A percentile compares a stretch with the other conserved stretches of the same genome.
phyloP scores from a whole-genome alignment of 805 yeast species.

The Kluyveromyces lactis region DNA sequence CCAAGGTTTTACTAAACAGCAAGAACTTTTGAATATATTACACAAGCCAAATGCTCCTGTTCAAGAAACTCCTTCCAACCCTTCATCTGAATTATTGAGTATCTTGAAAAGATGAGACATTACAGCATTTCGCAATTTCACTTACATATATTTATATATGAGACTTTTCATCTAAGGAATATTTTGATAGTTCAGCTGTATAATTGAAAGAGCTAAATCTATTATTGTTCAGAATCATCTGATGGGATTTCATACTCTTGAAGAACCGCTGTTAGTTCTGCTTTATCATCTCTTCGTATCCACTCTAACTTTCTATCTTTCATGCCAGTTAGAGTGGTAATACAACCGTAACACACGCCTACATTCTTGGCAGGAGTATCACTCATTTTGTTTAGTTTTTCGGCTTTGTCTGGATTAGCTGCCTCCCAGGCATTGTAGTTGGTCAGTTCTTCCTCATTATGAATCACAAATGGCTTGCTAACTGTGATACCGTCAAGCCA shows the following conservation, averaged over 20 bases:
- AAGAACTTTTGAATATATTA: constrained; percentile 15
- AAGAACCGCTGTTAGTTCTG: constrained; percentile 32
- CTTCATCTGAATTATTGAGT: constrained; percentile 21
- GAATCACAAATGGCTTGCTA: constrained; percentile 42
- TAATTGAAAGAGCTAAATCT: no score
- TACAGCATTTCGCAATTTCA: no score
- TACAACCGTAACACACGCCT: constrained; percentile 64
- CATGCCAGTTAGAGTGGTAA: constrained; percentile 47
- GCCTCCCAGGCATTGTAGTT: constrained; percentile 31
- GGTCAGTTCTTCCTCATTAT: constrained; percentile 33
- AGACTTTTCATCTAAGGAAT: no score
- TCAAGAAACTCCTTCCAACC: constrained; percentile 3
- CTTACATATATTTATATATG: no score
- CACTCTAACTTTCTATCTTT: constrained; percentile 31
- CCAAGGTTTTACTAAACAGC: neutral
- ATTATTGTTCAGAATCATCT: constrained; percentile 17
- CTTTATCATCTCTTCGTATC: constrained; percentile 25
- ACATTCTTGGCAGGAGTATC: neutral
- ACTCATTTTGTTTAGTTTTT: neutral
- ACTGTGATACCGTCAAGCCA: constrained; percentile 72
- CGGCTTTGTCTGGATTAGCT: neutral
- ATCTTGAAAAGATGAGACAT: constrained; percentile 14
- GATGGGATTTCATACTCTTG: constrained; percentile 42
- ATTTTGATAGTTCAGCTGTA: no score
- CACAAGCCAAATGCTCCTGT: constrained; percentile 10